phyloP scores from a whole-genome alignment of 257 asterid species.

The Ehretia macrophylla region DNA sequence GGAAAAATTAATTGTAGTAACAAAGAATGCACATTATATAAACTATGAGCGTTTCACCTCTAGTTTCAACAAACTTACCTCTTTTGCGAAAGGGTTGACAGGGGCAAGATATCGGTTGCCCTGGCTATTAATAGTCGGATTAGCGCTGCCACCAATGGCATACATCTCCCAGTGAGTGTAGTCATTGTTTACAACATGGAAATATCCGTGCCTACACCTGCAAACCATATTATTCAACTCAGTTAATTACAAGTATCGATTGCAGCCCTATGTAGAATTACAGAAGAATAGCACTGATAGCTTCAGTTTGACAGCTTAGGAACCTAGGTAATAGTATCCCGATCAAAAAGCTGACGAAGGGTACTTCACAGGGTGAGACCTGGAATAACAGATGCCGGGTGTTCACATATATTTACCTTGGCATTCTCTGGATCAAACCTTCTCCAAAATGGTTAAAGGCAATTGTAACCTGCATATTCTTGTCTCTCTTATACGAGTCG shows the following conservation, averaged over 20 bases:
- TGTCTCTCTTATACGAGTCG: slow-evolving; percentile 37
- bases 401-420: slow-evolving; percentile 27
- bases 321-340: too few species aligned
- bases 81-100: slow-evolving; percentile 64
- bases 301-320: not conserved
- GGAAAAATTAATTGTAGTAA: not conserved
- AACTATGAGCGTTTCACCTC: not conserved
- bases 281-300: not conserved
- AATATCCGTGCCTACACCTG: slow-evolving; percentile 94
- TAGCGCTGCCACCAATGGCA: slow-evolving; percentile 97
- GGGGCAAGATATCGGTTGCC: slow-evolving; percentile 93
- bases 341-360: not conserved
- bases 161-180: slow-evolving; percentile 93
- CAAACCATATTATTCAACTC: not conserved
- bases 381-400: too few species aligned
- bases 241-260: not conserved
- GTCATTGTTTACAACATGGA: slow-evolving; percentile 92
- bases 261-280: not conserved
- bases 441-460: slow-evolving; percentile 60
- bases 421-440: slow-evolving; percentile 55
- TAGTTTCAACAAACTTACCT: slow-evolving; percentile 32
- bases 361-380: too few species aligned
- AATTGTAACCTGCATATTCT: slow-evolving; percentile 52
- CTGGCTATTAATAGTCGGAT: slow-evolving; percentile 92
- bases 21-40: not conserved